Evolutionary conservation across 495 filamentous ascomycete species (phyloP), one percentile per base, ranked within the genome.

Genomic region (Pseudoneurospora amorphoporcata): DNA sequence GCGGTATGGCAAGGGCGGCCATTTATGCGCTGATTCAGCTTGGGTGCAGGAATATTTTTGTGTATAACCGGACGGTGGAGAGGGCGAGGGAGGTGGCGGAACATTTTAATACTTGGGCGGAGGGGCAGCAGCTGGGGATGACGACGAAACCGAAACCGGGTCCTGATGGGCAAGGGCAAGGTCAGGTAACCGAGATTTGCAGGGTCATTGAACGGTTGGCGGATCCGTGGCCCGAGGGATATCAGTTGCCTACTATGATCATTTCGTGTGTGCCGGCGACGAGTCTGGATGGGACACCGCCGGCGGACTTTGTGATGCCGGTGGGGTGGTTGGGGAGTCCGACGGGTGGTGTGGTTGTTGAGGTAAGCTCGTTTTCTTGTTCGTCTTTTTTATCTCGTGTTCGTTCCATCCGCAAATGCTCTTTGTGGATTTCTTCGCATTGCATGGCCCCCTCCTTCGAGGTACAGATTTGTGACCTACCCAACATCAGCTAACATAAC

Each of bases 1-100:
- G 92, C 40, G 92, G 92, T 3, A 94, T 94, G 91, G 92, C 90
- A 14, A 85, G 92, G 43, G 90, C 92, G 2, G 90, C 92, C 35
- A 87, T 94, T 39, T 94, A 94, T 74, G 91, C 92, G 6, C 85
- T 95, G 80, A 88, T 93, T 37, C 90, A 90, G 75, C 83, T 94
- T 2, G 92, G 92, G 8, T 93, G 92, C 73, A 88, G 89, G 8
- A 90, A 92, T 73, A 90, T 95, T n/a, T 92, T 93, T 76, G 86
- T 94, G 68, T 89, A 88, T 75, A 94, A 94, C 72, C 85, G 92
- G n/a, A 92, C 90, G 0, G 76, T 83, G 38, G 81, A 79, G 6
- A 87, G 87, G 35, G 91, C 91, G 0, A 81, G 88, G 39, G 83
- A 84, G n/a, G 89, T 95, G 3, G 91, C 90, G 4, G 76, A 78